These are phyloP conservation scores for Pyrrhoderma noxium DNA, from an alignment of 1,284 basidiomycete species.

Conservation along the genomic window DNA sequence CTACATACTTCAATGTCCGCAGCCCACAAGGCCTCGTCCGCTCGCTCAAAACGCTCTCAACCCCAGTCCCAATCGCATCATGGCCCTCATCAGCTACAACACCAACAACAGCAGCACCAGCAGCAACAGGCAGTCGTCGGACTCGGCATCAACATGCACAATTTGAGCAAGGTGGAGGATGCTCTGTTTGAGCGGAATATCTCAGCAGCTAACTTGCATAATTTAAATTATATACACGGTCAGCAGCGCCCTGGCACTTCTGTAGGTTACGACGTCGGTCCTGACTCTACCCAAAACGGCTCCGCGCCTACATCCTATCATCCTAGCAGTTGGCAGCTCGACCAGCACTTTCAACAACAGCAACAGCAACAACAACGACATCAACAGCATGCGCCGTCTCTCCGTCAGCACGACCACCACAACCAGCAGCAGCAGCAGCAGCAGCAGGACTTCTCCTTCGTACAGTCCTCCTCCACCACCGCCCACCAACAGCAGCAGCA, in stretches of 20 bases:
- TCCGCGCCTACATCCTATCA: conserved; percentile 26
- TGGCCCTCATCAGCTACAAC: not conserved
- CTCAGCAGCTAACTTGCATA: conserved; percentile 27
- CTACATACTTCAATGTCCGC: conserved; percentile 82
- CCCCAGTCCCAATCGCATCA: conserved; percentile 18
- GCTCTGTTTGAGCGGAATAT: conserved; percentile 34
- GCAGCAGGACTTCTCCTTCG: not conserved
- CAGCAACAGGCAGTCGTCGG: not conserved
- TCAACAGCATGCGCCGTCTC: conserved; percentile 17
- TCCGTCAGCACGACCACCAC: conserved; percentile 11
- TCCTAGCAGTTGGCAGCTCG: conserved; percentile 20
- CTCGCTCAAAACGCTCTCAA: conserved; percentile 36
- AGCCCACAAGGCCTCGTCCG: conserved; percentile 47
- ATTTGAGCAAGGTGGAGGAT: conserved; percentile 38
- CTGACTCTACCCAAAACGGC: conserved; percentile 30
- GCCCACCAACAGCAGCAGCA: conserved; percentile 4
- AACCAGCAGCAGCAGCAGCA: conserved; percentile 14
- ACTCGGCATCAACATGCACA: conserved; percentile 1
- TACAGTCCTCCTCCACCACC: not conserved
- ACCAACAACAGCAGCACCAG: not conserved
- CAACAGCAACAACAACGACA: conserved; percentile 28
- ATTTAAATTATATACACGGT: conserved; percentile 10
- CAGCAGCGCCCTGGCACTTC: conserved; percentile 57
- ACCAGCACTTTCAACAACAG: conserved; percentile 23
- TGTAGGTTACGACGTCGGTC: conserved; percentile 56